These are phyloP conservation scores for Arachnopeziza araneosa DNA, from an alignment of 2,329 filamentous ascomycete genomes.

Conservation along the genomic window DNA sequence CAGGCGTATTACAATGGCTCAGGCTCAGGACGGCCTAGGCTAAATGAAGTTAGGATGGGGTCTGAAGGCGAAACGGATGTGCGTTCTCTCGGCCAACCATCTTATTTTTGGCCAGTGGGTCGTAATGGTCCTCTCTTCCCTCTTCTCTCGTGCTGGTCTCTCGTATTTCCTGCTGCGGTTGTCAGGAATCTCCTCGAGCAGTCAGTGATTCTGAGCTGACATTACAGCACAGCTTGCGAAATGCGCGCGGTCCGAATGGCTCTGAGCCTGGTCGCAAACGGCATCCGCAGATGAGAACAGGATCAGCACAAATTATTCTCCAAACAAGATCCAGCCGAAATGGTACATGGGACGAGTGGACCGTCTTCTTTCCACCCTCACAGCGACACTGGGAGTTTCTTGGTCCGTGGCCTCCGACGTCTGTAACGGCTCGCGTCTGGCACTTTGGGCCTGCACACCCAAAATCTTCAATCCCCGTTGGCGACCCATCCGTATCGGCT, in stretches of 20 bases:
- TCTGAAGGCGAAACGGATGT: not conserved
- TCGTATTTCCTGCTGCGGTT: too few relatives aligned
- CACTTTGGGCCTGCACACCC: not conserved
- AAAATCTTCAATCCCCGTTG: not conserved
- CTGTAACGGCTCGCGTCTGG: not conserved
- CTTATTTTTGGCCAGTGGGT: not conserved
- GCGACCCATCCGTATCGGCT: not conserved
- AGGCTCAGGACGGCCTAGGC: not conserved
- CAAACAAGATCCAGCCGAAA: not conserved
- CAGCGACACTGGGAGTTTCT: not conserved
- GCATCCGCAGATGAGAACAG: not conserved
- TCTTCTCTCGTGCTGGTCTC: not conserved
- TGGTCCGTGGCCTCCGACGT: not conserved
- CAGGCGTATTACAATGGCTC: not conserved
- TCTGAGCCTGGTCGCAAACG: not conserved
- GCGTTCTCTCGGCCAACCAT: not conserved
- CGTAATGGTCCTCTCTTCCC: not conserved
- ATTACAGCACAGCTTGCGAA: not conserved
- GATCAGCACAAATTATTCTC: not conserved
- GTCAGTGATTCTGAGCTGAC: not conserved
- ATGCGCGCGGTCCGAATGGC: not conserved
- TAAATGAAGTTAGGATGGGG: not conserved
- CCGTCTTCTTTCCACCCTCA: not conserved
- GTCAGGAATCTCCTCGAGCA: not conserved
- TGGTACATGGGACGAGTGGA: not conserved